A percentile compares a stretch with the other conserved stretches of the same genome.
These are phyloP conservation scores for Backusella liffmaniae DNA, from an alignment of 192 early-diverging fungal genomes.

Conservation along the genomic window DNA sequence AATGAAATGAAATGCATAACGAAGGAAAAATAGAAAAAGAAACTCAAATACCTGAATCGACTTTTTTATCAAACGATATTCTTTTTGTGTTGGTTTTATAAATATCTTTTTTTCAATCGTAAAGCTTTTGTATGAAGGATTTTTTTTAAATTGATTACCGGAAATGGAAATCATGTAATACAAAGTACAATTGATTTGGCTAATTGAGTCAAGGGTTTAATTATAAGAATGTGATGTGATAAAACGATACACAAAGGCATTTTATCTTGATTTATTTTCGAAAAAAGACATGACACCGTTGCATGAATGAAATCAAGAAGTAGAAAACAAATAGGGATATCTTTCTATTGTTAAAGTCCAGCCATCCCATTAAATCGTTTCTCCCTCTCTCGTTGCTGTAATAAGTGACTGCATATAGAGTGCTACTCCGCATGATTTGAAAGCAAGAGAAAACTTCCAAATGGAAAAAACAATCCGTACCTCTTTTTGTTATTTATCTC, in stretches of 20 bases:
- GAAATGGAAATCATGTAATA: no score
- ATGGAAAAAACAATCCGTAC: neutral
- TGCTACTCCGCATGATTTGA: slow-evolving; percentile 1
- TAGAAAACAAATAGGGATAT: neutral
- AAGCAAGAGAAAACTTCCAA: neutral
- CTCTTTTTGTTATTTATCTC: neutral
- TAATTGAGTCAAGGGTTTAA: neutral
- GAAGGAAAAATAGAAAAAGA: neutral
- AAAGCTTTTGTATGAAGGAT: neutral
- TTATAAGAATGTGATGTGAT: neutral
- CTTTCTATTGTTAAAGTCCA: neutral
- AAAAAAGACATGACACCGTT: neutral
- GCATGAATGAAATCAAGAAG: neutral
- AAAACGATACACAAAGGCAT: no score
- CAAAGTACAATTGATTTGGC: neutral
- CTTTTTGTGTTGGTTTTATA: no score
- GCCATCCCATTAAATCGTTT: neutral
- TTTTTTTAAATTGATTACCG: no score
- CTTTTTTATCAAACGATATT: no score
- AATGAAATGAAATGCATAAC: neutral
- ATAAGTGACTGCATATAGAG: neutral
- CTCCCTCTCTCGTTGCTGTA: neutral
- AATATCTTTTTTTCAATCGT: no score
- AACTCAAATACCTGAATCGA: no score
- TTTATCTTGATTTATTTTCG: no score